A percentile compares a stretch with the other conserved stretches of the same genome.
Evolutionary conservation across 805 yeast genomes (phyloP).

Genomic region (Yamadazyma philogaea): DNA sequence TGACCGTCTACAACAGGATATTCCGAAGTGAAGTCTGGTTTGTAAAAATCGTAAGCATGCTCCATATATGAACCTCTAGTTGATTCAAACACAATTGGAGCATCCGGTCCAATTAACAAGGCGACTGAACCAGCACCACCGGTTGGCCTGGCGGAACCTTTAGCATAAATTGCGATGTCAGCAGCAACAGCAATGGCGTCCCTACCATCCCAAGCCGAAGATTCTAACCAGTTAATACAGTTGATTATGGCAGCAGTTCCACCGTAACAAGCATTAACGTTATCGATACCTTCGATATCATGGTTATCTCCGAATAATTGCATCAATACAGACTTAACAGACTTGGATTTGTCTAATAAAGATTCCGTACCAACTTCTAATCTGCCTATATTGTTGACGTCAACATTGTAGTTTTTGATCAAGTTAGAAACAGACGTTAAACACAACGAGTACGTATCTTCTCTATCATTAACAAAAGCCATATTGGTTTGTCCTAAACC

Average conservation of each 20-base stretch:
- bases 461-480: constrained; percentile 96
- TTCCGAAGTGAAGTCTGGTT: constrained; percentile 94
- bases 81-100: constrained; percentile 89
- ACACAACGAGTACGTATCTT: constrained; percentile 93
- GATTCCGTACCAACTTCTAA: constrained; percentile 99
- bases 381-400: constrained; percentile 80
- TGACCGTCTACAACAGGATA: constrained; percentile 98
- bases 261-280: constrained; percentile 96
- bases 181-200: constrained; percentile 96
- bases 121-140: constrained; percentile 99
- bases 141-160: constrained; percentile 98
- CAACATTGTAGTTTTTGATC: constrained; percentile 77
- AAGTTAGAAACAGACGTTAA: constrained; percentile 81
- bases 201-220: constrained; percentile 96
- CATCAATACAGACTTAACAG: constrained; percentile 93
- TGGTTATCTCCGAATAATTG: constrained; percentile 85
- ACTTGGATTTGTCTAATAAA: constrained; percentile 91
- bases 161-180: constrained; percentile 94
- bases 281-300: constrained; percentile 95
- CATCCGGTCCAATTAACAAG: constrained; percentile 92
- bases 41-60: constrained; percentile 96
- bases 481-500: constrained; percentile 98
- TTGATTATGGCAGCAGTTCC: constrained; percentile 95
- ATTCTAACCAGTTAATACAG: constrained; percentile 93
- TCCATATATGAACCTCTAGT: constrained; percentile 92